phyloP scores from a whole-genome alignment of 331 rosid species.

The Quercus phellos region DNA sequence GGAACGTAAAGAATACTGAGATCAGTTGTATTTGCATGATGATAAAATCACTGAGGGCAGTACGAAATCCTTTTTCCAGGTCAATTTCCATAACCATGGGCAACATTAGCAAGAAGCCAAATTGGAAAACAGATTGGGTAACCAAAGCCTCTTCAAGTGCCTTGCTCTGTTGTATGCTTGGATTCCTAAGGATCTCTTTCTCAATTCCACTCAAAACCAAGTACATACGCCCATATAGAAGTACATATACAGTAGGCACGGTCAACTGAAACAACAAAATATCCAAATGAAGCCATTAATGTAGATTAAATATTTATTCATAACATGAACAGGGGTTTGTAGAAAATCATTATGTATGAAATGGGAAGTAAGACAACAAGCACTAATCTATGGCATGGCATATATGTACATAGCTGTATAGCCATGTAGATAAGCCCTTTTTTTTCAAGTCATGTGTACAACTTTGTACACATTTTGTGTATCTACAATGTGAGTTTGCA shows the following conservation, averaged over 20 bases:
- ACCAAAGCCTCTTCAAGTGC: conserved; percentile 77
- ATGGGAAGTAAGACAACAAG: background rate
- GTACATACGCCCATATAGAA: conserved; percentile 85
- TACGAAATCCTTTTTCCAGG: conserved; percentile 90
- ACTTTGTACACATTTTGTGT: too few species aligned
- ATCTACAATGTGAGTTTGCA: too few species aligned
- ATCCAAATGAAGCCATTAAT: conserved; percentile 1
- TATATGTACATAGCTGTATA: too few species aligned
- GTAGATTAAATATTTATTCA: background rate
- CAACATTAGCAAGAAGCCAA: conserved; percentile 71
- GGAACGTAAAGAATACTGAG: conserved; percentile 91
- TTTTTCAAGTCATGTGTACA: too few species aligned
- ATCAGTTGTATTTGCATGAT: conserved; percentile 95
- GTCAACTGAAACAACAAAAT: conserved; percentile 59
- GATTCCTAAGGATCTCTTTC: conserved; percentile 54
- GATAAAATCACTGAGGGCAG: conserved; percentile 85
- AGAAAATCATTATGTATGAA: background rate
- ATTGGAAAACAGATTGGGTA: conserved; percentile 77
- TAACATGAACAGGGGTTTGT: background rate
- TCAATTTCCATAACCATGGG: conserved; percentile 99
- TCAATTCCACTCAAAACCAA: conserved; percentile 94
- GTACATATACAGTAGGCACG: conserved; percentile 68
- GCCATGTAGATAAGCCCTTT: too few species aligned
- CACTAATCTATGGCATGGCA: background rate
- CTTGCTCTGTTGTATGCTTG: conserved; percentile 50